Conservation (phyloP, 352 stramenopile genomes). For the Plasmopara viticola region DNA sequence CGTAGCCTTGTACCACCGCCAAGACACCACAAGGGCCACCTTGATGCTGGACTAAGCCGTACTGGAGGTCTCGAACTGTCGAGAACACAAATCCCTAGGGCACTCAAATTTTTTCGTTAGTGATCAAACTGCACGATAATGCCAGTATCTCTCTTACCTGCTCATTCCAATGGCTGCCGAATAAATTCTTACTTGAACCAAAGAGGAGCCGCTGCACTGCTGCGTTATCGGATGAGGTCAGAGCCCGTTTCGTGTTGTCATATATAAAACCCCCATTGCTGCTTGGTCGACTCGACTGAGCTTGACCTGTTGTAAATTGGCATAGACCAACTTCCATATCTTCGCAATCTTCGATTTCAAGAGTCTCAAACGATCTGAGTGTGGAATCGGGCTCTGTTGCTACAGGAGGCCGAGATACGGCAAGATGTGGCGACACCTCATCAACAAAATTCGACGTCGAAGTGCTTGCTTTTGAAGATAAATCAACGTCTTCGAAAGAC, state of each 20-base stretch:
- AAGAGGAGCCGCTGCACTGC: slow-evolving; percentile 60
- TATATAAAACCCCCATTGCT: slow-evolving; percentile 1
- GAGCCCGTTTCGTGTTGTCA: slow-evolving; percentile 9
- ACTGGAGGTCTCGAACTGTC: slow-evolving; percentile 45
- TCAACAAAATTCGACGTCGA: slow-evolving; percentile 1
- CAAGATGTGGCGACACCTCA: slow-evolving; percentile 8
- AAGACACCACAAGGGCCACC: slow-evolving; percentile 94
- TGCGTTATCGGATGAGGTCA: slow-evolving; percentile 36
- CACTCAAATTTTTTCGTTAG: background rate
- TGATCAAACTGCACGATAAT: slow-evolving; percentile 5
- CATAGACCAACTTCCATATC: slow-evolving; percentile 28
- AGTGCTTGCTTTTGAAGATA: slow-evolving; percentile 1
- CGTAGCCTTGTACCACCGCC: slow-evolving; percentile 89
- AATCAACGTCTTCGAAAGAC: slow-evolving; percentile 5
- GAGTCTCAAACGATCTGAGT: slow-evolving; percentile 8
- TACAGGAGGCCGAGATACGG: slow-evolving; percentile 8
- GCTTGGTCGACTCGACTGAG: slow-evolving; percentile 1
- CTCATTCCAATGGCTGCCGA: slow-evolving; percentile 64
- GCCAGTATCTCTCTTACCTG: slow-evolving; percentile 30
- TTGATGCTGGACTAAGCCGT: slow-evolving; percentile 90
- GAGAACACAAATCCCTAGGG: slow-evolving; percentile 64
- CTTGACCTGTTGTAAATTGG: slow-evolving; percentile 5
- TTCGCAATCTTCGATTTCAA: slow-evolving; percentile 53
- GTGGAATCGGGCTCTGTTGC: background rate
- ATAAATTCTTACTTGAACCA: slow-evolving; percentile 38